A percentile compares a stretch with the other conserved stretches of the same genome.
Conservation (phyloP, 768 basidiomycete species). For the Pholiota microspora region DNA sequence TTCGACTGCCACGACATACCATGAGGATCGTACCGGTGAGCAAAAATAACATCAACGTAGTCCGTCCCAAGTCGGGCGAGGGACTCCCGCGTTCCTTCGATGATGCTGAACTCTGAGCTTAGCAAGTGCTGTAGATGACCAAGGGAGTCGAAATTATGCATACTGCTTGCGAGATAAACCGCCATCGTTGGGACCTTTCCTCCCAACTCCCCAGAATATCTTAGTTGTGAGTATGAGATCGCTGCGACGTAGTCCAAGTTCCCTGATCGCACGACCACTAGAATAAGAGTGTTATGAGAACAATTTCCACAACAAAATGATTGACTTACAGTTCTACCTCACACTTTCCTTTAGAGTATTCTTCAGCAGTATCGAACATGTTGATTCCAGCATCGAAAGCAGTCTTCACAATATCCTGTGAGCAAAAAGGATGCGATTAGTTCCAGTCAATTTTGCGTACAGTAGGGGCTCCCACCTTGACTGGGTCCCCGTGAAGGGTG, state of each 20-base stretch:
- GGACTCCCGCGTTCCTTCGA: slow-evolving; percentile 66
- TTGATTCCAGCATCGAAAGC: slow-evolving; percentile 75
- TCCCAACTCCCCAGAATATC: slow-evolving; percentile 65
- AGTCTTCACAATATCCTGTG: slow-evolving; percentile 66
- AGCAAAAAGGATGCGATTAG: neutral
- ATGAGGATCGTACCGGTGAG: slow-evolving; percentile 59
- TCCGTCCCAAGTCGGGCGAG: slow-evolving; percentile 65
- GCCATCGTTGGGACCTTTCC: slow-evolving; percentile 52
- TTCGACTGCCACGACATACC: slow-evolving; percentile 29
- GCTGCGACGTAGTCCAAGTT: slow-evolving; percentile 58
- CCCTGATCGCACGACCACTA: slow-evolving; percentile 68
- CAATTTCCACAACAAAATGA: too few species aligned
- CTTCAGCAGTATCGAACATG: slow-evolving; percentile 69
- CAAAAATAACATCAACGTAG: slow-evolving; percentile 68
- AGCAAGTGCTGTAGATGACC: neutral
- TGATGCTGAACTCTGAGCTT: slow-evolving; percentile 38
- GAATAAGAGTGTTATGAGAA: too few species aligned
- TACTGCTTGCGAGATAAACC: slow-evolving; percentile 57
- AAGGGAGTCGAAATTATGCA: slow-evolving; percentile 12
- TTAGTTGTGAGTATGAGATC: slow-evolving; percentile 76
- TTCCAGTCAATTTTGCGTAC: neutral
- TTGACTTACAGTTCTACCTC: slow-evolving; percentile 69
- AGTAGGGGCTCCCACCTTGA: slow-evolving; percentile 43
- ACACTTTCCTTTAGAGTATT: slow-evolving; percentile 59
- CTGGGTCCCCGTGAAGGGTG: slow-evolving; percentile 62